Conservation (phyloP, 371 early-diverging fungal genomes). For the Amoeboaphelidium protococcarum region DNA sequence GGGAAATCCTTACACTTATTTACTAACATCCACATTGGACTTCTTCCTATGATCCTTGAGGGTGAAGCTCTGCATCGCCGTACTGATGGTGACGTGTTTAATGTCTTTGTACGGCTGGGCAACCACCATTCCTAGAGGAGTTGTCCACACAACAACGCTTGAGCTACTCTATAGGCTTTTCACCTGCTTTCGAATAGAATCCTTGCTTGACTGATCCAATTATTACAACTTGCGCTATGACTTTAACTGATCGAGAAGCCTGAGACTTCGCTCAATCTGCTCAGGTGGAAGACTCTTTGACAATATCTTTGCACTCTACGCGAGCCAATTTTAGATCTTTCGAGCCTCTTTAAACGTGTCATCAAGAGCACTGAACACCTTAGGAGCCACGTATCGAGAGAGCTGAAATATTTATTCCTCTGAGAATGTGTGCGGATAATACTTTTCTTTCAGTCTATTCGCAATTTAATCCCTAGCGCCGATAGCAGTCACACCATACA, state of each 20-base stretch:
- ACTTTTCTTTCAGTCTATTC: conserved; percentile 23
- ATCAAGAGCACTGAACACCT: background rate
- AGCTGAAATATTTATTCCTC: background rate
- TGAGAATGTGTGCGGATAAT: background rate
- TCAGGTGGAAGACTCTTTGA: background rate
- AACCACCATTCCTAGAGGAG: conserved; percentile 76
- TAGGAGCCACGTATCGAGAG: background rate
- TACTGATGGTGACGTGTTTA: conserved; percentile 25
- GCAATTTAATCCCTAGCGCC: conserved; percentile 77
- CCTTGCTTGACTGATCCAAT: no score
- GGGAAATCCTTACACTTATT: conserved; percentile 88
- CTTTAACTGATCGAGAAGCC: no score
- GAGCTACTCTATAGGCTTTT: no score
- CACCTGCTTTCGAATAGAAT: no score
- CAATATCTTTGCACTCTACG: background rate
- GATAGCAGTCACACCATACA: conserved; percentile 88
- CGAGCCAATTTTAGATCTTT: background rate
- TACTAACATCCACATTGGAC: conserved; percentile 58
- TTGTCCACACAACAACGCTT: conserved; percentile 69
- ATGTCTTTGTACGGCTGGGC: conserved; percentile 82
- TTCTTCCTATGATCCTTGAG: conserved; percentile 37
- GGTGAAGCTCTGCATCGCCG: conserved; percentile 48
- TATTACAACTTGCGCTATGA: no score
- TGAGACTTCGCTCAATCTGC: background rate
- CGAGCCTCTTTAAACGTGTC: background rate